Base-by-base conservation (phyloP, 1,284 basidiomycete species). In the Vanrija pseudolonga region DNA sequence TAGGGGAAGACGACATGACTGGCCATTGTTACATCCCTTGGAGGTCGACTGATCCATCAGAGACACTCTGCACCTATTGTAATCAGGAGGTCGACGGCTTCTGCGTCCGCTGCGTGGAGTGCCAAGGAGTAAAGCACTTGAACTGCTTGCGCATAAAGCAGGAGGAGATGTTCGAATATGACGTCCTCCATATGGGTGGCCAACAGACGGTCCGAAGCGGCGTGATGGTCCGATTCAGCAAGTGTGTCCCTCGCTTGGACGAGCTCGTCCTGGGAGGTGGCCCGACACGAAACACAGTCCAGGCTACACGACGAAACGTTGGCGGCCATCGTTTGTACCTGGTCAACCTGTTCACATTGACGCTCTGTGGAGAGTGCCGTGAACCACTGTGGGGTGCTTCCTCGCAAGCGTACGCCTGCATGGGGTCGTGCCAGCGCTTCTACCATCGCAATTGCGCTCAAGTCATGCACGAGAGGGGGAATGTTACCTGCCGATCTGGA, bases 321-420 rank as follows among this genome's bases (percentile, higher is more conserved):
- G 72, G 72, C 1, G 57, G 66, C 48, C 74, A 76, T 45, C 52
- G 55, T 1, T 55, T 74, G 1, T 50, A 49, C 14, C 57, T 76
- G 6, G 81, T 84, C 58, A 89, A 87, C 63, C 70, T 88, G 18
- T 89, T 90, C 73, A 86, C 83, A 22, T 72, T 89, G 8, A 82
- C 82, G 8, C 77, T 87, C 3, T 91, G 89, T 65, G 80, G 81
- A 53, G 68, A 81, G 15, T 91, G 89, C 67, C 78, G 73, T 17
- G 72, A 79, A 44, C 88, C 89, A 3, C 77, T 90, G 4, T 90
- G 88, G 88, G 88, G 88, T 0, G 79, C 76, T 50, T 73, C 78
- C 12, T 71, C 74, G 23, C 88, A 90, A 70, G 86, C 82, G 0
- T 69, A 86, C 24, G 81, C 81, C 50, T 91, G 89, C 66, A 66